Percentiles rank a stretch among this genome's conserved stretches.
phyloP scores from a whole-genome alignment of 805 yeast species.

The Candida quercuum region DNA sequence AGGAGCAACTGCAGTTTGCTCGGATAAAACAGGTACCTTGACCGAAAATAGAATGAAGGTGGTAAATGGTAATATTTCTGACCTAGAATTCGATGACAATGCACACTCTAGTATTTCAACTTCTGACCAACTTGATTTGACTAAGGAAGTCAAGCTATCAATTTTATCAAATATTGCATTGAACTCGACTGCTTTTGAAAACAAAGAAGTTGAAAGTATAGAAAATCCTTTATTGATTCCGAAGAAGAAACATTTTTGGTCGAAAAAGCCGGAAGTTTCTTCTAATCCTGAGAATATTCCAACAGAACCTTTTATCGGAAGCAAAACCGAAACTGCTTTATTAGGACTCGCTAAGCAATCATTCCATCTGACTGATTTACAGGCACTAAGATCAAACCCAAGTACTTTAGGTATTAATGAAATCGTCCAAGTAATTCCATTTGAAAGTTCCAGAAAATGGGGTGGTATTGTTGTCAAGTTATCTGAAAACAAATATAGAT shows the following conservation, averaged over 20 bases:
- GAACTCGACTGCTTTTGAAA: conserved; percentile 90
- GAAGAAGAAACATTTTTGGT: conserved; percentile 18
- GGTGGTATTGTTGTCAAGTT: conserved; percentile 68
- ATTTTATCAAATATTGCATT: conserved; percentile 56
- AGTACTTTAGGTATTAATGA: conserved; percentile 26
- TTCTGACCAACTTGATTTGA: conserved; percentile 14
- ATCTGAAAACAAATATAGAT: conserved; percentile 41
- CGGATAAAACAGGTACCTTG: conserved; percentile 96
- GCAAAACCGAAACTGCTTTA: conserved; percentile 92
- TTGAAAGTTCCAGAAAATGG: conserved; percentile 92
- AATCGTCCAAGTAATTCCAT: conserved; percentile 74
- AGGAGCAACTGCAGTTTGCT: conserved; percentile 93
- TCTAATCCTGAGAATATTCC: conserved; percentile 7
- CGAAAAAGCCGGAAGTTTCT: conserved; percentile 6
- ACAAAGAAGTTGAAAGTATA: conserved; percentile 27
- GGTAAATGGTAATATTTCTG: conserved; percentile 69
- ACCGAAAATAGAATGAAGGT: conserved; percentile 94
- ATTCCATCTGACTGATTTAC: conserved; percentile 46
- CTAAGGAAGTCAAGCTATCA: conserved; percentile 9
- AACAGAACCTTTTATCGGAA: conserved; percentile 72
- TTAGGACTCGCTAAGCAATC: conserved; percentile 59
- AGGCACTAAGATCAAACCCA: conserved; percentile 35
- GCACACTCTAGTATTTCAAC: conserved; percentile 9
- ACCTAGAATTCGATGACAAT: conserved; percentile 48
- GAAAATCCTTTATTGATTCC: conserved; percentile 25